Conservation (phyloP, 2,329 filamentous ascomycete species). For the Colletotrichum liaoningense region DNA sequence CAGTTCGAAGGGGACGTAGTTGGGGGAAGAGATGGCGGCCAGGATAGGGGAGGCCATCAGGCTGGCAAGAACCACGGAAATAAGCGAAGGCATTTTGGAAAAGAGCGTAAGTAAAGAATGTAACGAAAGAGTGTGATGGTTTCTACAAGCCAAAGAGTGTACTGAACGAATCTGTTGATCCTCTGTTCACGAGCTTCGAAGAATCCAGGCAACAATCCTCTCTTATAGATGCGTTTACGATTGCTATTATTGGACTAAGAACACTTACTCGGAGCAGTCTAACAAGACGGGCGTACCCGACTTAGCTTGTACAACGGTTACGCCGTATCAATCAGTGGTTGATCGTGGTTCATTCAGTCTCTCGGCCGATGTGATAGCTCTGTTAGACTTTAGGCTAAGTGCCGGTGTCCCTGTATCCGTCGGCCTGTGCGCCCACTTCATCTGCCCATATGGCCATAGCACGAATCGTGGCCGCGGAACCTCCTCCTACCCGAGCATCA, state of each 20-base stretch:
- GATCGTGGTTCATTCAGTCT: background rate
- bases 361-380: background rate
- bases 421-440: background rate
- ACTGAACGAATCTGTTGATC: background rate
- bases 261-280: background rate
- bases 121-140: background rate
- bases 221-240: background rate
- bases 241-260: background rate
- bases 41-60: background rate
- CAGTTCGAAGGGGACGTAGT: conserved; percentile 1
- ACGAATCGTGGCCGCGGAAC: background rate
- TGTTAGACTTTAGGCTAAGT: background rate
- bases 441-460: background rate
- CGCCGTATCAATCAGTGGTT: background rate
- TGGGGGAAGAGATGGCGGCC: conserved; percentile 5
- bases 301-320: background rate
- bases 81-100: background rate
- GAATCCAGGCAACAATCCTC: background rate
- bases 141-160: background rate
- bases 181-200: background rate
- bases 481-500: background rate
- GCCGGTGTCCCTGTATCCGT: no score
- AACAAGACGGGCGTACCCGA: background rate
- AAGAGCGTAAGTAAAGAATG: background rate
- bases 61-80: background rate